Percentiles rank a stretch among this genome's conserved stretches.
phyloP scores from a whole-genome alignment of 1,284 basidiomycete genomes.

The Flammula alnicola region DNA sequence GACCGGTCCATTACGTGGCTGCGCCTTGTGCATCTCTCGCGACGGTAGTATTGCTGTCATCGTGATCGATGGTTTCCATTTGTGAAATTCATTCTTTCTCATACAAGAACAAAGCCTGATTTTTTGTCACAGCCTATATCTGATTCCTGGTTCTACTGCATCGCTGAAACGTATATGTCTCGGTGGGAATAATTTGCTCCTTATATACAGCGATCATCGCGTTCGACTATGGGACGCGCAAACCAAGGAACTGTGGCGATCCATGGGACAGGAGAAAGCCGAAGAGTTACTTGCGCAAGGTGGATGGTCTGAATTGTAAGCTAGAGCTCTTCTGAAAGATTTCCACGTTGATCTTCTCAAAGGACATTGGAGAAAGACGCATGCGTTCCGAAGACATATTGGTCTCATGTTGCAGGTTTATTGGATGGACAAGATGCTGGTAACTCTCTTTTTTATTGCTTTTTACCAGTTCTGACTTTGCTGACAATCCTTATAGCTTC shows the following conservation, averaged over 20 bases:
- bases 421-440: slow-evolving; percentile 33
- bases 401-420: slow-evolving; percentile 28
- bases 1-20: slow-evolving; percentile 67
- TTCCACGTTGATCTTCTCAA: not conserved
- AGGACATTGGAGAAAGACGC: slow-evolving; percentile 29
- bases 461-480: not conserved
- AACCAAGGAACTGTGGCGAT: slow-evolving; percentile 84
- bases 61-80: slow-evolving; percentile 74
- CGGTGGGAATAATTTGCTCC: slow-evolving; percentile 72
- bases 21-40: slow-evolving; percentile 72
- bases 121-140: slow-evolving; percentile 58
- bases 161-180: slow-evolving; percentile 71
- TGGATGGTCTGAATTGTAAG: slow-evolving; percentile 75
- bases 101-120: not conserved
- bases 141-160: slow-evolving; percentile 78
- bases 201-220: slow-evolving; percentile 79
- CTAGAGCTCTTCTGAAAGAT: slow-evolving; percentile 3
- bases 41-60: slow-evolving; percentile 87
- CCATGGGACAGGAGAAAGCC: slow-evolving; percentile 78
- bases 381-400: slow-evolving; percentile 26
- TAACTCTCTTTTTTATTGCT: slow-evolving; percentile 11
- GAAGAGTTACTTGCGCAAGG: slow-evolving; percentile 74
- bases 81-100: slow-evolving; percentile 52
- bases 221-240: slow-evolving; percentile 90
- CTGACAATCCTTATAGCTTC: slow-evolving; percentile 35